Base-by-base conservation (phyloP, 805 yeast species). In the Metschnikowia bowlesiae region DNA sequence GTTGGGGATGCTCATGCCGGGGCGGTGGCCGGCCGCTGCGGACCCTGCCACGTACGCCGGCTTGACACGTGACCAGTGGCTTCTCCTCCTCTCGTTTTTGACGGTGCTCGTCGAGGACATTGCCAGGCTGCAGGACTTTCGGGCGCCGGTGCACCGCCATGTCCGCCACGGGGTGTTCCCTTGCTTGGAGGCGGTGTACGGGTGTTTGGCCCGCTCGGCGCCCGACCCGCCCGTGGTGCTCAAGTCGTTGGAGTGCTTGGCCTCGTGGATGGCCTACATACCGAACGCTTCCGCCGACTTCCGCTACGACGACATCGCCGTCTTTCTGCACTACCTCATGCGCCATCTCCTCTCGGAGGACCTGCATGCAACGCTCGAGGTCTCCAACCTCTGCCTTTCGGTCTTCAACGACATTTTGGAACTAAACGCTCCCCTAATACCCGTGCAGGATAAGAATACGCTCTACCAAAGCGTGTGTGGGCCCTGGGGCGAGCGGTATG, bases 71-170 rank as follows among this genome's bases (percentile, higher is more conserved):
- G 46, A 34, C 39, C 46, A 44, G 7, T 44, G 46, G 46, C 28
- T 18, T 5, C 44, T 68, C 3, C 37, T 66, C 26, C 53, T 69
- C 16, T 47, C 63, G 1, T 74, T 79, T 40, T 65, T 75, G 3
- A 69, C 82, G 10, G 78, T 78, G 7, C 51, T 81, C 0, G 75
- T 73, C 0, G 87, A 82, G 54, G 87, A 83, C 47, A 56, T 78
- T 9, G 57, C 69, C 33, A 79, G 76, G 53, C 61, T 41, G 14
- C 60, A 52, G 70, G 54, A 56, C 7, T 47, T 45, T 26, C 50
- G 49, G 50, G 52, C 65, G 1, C 50, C 61, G 1, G 61, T 78
- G 13, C 82, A 81, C 57, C 60, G 64, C 14, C 41, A 59, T 1
- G 64, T 82, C 0, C 74, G 70, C 30, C 52, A 58, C 0, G 51